Evolutionary conservation across 495 filamentous ascomycete genomes (phyloP), one percentile per base, ranked within the genome.

Genomic region (Ramalina peruviana): DNA sequence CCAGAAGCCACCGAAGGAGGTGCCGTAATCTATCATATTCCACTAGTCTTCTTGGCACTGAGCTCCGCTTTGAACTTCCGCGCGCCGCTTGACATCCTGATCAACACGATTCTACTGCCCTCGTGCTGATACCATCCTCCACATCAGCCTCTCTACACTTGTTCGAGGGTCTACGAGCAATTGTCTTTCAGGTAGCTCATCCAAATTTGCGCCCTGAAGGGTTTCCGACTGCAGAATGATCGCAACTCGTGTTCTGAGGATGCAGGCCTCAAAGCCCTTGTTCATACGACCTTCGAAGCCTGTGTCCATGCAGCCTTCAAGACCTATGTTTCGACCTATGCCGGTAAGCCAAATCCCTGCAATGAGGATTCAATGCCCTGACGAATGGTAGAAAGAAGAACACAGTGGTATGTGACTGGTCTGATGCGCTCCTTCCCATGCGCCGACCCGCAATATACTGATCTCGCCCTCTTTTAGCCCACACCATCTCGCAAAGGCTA

Each of bases 401-500:
- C 85, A 89, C 60, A 76, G 75, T 67, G 85, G 86, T 92, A 88
- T 52, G 80, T 46, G 48, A 46, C 17, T 37, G 23, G n/a, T 44
- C 38, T 17, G 36, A 55, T 36, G 36, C 5, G 46, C 47, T 13
- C 40, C n/a, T 5, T 6, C 9, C 12, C 25, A 42, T 27, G 49
- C 20, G 41, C 12, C 15, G 13, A 2, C 20, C 30, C 23, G 27
- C 36, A 23, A 13, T 41, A 36, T 9, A 15, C 30, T 37, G 36
- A 37, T 48, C 23, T 52, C 13, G 9, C 6, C 42, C 45, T 43
- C 21, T 21, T 56, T 33, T 59, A 98, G 92, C 86, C 63, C 92
- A 97, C 73, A 97, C 92, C 51, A 82, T 99, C 70, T 96, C 92
- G 42, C 92, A 99, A 72, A 84, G 93, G 58, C 73, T 99, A 53